phyloP scores from a whole-genome alignment of 129 eudicot species.

The Ambrosia trifida region DNA sequence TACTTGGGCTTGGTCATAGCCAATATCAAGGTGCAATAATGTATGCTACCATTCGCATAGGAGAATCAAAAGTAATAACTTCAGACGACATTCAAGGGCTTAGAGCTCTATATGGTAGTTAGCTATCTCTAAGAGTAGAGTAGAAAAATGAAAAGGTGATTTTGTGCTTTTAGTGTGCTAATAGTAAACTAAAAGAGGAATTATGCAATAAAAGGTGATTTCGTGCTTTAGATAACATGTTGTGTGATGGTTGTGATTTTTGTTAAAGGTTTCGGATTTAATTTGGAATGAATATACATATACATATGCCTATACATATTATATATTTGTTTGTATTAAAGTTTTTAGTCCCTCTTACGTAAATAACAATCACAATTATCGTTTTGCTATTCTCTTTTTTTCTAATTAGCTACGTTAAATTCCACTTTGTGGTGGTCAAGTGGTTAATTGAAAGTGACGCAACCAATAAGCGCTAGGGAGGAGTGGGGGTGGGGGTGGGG shows the following conservation, averaged over 20 bases:
- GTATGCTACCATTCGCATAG: slow-evolving; percentile 29
- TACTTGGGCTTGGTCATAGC: slow-evolving; percentile 46
- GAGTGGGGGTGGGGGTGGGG: too few relatives aligned
- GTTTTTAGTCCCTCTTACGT: background rate
- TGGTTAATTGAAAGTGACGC: too few relatives aligned
- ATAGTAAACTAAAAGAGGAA: background rate
- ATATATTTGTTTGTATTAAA: background rate
- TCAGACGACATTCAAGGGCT: slow-evolving; percentile 37
- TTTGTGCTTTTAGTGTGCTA: background rate
- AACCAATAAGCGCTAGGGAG: too few relatives aligned
- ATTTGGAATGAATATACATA: background rate
- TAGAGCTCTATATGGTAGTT: slow-evolving; percentile 34
- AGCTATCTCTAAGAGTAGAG: background rate
- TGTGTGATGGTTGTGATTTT: slow-evolving; percentile 2
- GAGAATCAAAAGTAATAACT: slow-evolving; percentile 30
- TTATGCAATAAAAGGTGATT: background rate
- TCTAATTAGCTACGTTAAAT: background rate
- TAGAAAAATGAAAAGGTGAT: background rate
- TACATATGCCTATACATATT: too few relatives aligned
- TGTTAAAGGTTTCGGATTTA: background rate
- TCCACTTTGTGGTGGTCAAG: background rate
- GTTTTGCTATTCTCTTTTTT: background rate
- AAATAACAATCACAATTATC: background rate
- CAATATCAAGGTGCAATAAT: slow-evolving; percentile 26
- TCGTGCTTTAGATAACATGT: background rate